Conservation (phyloP, 164 flowering plant species). For the Stephania cephalantha region DNA sequence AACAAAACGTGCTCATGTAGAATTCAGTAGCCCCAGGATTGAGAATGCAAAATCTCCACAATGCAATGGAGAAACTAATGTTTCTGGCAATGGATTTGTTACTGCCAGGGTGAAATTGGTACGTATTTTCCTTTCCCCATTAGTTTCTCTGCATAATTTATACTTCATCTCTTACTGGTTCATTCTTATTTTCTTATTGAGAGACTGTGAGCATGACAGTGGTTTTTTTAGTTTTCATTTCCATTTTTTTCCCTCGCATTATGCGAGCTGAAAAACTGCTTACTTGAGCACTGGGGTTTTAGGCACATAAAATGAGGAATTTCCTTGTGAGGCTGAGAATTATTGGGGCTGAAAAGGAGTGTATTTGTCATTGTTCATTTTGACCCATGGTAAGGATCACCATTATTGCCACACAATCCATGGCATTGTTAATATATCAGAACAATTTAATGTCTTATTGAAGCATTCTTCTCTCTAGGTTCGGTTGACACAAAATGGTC, state of each 20-base stretch:
- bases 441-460: background rate
- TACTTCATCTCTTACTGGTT: background rate
- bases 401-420: too few species aligned
- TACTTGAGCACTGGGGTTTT: background rate
- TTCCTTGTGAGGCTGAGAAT: background rate
- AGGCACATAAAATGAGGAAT: background rate
- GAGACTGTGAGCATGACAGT: background rate
- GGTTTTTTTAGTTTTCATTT: background rate
- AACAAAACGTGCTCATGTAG: constrained; percentile 53
- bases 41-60: constrained; percentile 44
- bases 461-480: background rate
- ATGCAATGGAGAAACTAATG: constrained; percentile 46
- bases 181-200: background rate
- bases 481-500: background rate
- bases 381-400: too few species aligned
- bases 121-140: constrained; percentile 11
- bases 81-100: constrained; percentile 64
- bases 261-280: too few species aligned
- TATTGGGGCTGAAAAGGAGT: background rate
- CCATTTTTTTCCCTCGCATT: too few species aligned
- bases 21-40: constrained; percentile 37
- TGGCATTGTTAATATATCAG: background rate
- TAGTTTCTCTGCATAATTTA: background rate
- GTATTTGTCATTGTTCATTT: background rate
- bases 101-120: constrained; percentile 93